Percentiles rank a stretch among this genome's conserved stretches.
Conservation (phyloP, 495 filamentous ascomycete genomes). For the Penicillium simplicissimum region DNA sequence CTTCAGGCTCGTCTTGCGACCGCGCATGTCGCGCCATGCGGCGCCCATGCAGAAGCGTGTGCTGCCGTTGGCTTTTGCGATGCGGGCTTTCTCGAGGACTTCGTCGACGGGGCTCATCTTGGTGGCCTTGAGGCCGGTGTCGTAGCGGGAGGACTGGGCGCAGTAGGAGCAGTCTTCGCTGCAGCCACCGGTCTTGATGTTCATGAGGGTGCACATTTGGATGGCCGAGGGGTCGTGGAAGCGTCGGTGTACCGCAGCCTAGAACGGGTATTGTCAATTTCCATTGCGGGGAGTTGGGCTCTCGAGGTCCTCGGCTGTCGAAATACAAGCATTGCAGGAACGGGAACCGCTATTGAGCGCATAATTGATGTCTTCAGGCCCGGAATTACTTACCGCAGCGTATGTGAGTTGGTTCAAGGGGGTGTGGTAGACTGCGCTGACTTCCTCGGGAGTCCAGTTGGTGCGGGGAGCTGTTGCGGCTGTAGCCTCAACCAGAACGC, state of each 20-base stretch:
- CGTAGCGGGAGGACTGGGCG: slow-evolving; percentile 78
- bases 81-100: slow-evolving; percentile 70
- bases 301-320: neutral
- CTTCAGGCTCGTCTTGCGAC: slow-evolving; percentile 72
- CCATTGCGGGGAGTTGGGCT: neutral
- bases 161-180: slow-evolving; percentile 88
- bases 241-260: slow-evolving; percentile 74
- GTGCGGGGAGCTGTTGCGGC: slow-evolving; percentile 58
- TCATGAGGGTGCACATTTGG: slow-evolving; percentile 89
- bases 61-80: slow-evolving; percentile 76
- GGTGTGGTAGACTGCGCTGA: slow-evolving; percentile 71
- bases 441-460: slow-evolving; percentile 78
- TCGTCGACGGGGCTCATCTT: slow-evolving; percentile 75
- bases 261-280: slow-evolving; percentile 1
- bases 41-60: slow-evolving; percentile 92
- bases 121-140: slow-evolving; percentile 74
- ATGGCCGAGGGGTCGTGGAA: slow-evolving; percentile 78
- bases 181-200: slow-evolving; percentile 93
- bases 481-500: slow-evolving; percentile 54
- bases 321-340: neutral
- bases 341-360: neutral
- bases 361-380: neutral
- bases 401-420: slow-evolving; percentile 75
- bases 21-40: slow-evolving; percentile 89
- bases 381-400: slow-evolving; percentile 58